Percentiles rank a stretch among this genome's conserved stretches.
Evolutionary conservation across 148 eudicot genomes (phyloP).

Genomic region (Dysphania ambrosioides): DNA sequence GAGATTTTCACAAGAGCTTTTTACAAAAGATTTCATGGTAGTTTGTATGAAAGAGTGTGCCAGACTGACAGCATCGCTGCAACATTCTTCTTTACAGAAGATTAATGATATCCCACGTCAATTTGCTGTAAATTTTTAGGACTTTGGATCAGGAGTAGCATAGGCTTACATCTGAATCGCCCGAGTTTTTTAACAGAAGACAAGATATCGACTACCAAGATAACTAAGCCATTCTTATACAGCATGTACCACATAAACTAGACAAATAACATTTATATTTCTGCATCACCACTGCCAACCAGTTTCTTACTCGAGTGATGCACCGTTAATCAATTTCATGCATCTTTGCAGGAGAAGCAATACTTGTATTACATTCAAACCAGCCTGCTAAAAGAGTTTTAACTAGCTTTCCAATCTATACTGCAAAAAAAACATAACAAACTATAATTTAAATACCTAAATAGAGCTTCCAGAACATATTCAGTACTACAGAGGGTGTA

Average conservation of each 20-base stretch:
- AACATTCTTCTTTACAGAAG: no score
- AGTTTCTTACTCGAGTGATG: constrained; percentile 3
- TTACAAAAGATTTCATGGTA: no score
- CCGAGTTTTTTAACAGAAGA: no score
- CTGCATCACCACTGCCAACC: neutral
- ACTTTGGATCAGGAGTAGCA: no score
- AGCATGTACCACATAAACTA: neutral
- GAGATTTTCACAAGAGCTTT: no score
- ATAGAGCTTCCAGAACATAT: constrained; percentile 11
- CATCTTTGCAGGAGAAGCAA: constrained; percentile 13
- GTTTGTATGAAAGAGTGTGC: no score
- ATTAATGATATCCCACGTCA: no score
- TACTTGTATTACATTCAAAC: neutral
- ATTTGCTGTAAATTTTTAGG: no score
- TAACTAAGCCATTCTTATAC: neutral
- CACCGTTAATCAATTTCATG: neutral
- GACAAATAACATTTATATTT: constrained; percentile 5
- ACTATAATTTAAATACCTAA: constrained; percentile 14
- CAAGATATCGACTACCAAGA: neutral
- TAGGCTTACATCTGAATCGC: no score
- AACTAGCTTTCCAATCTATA: constrained; percentile 3
- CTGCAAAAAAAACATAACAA: neutral
- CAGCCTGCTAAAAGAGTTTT: constrained; percentile 1
- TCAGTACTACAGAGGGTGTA: neutral
- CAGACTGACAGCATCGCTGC: no score